Base-by-base conservation (phyloP, 768 basidiomycete genomes). In the Russula sp. region DNA sequence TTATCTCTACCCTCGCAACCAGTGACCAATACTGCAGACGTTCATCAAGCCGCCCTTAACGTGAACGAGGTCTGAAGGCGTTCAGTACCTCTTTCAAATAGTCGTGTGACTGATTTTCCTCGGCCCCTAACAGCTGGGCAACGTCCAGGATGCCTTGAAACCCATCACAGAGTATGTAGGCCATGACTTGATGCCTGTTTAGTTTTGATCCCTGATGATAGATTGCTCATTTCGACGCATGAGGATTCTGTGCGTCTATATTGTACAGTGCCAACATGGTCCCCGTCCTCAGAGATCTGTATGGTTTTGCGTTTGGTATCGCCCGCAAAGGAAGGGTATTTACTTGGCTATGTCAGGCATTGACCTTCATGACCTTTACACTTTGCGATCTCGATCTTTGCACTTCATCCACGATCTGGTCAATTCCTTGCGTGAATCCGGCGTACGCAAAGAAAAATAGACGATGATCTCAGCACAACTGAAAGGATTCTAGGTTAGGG, bases 261-360 rank as follows among this genome's bases (percentile, higher is more conserved):
- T 58, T 87, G 87, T 73, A 82, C 82, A 18, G 76, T 88, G 43
- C 86, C 87, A 1, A 88, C 85, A 34, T 87, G 84, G 81, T 79
- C 77, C 32, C 75, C 82, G 14, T 78, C 81, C 41, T 79, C 80
- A 7, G 79, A 83, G 66, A 79, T 76, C 50, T 86, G 87, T 85
- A 70, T 65, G 83, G 72, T 43, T 49, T 57, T 43, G 16, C 11
- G 11, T 52, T n/a, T 50, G 5, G 35, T 18, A 47, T 59, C 20
- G 16, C 22, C 32, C 16, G 14, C 20, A 18, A 13, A 41, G 29
- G 16, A 54, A 22, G 34, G 11, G 11, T 22, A 48, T 41, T 64
- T 50, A 66, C 55, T 1, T 14, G n/a, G 18, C 18, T 38, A 41
- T 43, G 14, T 18, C 59, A 87, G 86, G 78, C 68, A 71, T 81